Base-by-base conservation (phyloP, 1,139 yeast genomes). In the Lodderomyces metapsilosis region DNA sequence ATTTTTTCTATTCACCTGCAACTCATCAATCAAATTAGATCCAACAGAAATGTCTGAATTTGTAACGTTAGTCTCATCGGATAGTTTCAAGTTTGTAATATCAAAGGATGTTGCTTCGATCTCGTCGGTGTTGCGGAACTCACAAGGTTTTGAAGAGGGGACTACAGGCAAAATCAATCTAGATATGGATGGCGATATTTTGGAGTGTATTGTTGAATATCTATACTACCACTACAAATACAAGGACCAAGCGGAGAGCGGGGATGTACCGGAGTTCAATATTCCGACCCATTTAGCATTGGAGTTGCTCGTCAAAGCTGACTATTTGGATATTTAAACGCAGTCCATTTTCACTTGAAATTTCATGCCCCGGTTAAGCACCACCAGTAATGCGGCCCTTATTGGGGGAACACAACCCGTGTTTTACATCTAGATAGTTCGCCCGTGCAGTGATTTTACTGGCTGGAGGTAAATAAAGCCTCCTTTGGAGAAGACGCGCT, bases 221-320 rank as follows among this genome's bases (percentile, higher is more conserved):
- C 64, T 92, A 33, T 83, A 87, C 58, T 91, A 88, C 58, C 81
- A 87, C 53, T 64, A 73, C 51, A 84, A 86, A 54, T 87, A 86
- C 57, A 77, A 71, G 49, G 86, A 82, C 44, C 43, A 33, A 23
- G 80, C 76, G 2, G 79, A 72, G 32, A 66, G 69, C 20, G 76
- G 74, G 0, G 80, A 76, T 39, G 80, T 87, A 9, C 95, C 96
- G 0, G 94, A 87, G 46, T 92, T 92, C 60, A 84, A 85, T 37
- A 81, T 92, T 1, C 97, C 98, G 0, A 92, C 98, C 0, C 97
- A 88, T 53, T 78, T 91, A 76, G 96, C 98, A 0, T 69, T 92
- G 50, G 98, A 92, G 56, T 67, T 92, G 51, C 66, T 92, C 38
- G 94, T 92, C 31, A 95, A 95, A 25, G 96, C 98, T 0, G 98